Evolutionary conservation across 306 rosid species (phyloP), one percentile per base, ranked within the genome.

Genomic region (Cicer pinnatifidum): DNA sequence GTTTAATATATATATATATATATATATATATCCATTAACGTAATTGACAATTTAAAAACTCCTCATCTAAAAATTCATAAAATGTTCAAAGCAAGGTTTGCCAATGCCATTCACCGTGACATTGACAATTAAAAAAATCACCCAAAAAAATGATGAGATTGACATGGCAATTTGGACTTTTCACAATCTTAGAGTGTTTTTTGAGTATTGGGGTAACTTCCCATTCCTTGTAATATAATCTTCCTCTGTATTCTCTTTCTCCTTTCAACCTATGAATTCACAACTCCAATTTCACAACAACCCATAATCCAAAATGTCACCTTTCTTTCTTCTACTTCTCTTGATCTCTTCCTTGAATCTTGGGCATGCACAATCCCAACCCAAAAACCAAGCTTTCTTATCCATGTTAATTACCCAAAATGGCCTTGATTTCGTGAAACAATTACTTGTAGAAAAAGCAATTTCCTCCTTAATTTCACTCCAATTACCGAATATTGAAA

Each of bases 361-460:
- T 23, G 79, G 84, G 44, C 45, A 81, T 72, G 60, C 91, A 60
- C 86, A 83, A 79, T 43, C 76, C 61, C 72, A 78, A 69, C 71
- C 89, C 9, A 15, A 78, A 41, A 83, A 76, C 39, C 68, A 87
- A 70, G 79, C 86, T 82, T 94, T 85, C 80, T 81, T 89, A 23
- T 87, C 96, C 69, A 16, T 89, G 1, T 75, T 71, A 40, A 83
- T 91, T 28, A 87, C 96, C 76, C 89, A 87, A 86, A 83, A 82
- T 38, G 97, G 97, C 39, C 89, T 94, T 44, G 86, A 88, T 87
- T 91, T 89, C 77, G 83, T 89, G 11, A 88, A 89, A 80, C 88
- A 86, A 20, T 76, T 91, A 83, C 89, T 91, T 48, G 80, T 85
- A 8, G 53, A 79, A 7, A 57, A 84, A 74, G 97, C 91, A 2